These are phyloP conservation scores for Lenzites betulinus DNA, from an alignment of 768 basidiomycete genomes.

Conservation along the genomic window DNA sequence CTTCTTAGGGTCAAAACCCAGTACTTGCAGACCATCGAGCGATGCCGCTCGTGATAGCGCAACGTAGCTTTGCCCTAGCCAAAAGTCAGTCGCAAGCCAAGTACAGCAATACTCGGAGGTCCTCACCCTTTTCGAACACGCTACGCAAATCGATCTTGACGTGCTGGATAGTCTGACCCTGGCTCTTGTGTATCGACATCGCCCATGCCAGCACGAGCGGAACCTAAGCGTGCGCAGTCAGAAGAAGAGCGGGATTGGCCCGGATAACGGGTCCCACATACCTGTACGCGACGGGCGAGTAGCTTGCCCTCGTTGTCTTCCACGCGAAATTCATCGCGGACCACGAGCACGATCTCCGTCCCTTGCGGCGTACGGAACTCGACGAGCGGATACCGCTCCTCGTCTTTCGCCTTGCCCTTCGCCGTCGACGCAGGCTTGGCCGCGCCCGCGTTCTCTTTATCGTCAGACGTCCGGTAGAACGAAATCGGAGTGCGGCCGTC, in stretches of 20 bases:
- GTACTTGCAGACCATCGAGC: conserved; percentile 54
- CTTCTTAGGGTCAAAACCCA: conserved; percentile 55
- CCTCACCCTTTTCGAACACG: conserved; percentile 61
- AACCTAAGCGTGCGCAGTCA: conserved; percentile 40
- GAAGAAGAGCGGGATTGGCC: not conserved
- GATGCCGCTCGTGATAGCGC: conserved; percentile 55
- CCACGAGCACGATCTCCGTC: conserved; percentile 49
- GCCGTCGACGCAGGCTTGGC: conserved; percentile 18
- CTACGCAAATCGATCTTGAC: conserved; percentile 65
- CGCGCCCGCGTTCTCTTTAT: conserved; percentile 38
- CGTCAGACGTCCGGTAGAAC: conserved; percentile 10
- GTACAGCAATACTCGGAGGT: not conserved
- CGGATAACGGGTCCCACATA: conserved; percentile 7
- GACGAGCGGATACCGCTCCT: conserved; percentile 48
- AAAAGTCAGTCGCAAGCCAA: not conserved
- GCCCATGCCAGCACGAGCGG: conserved; percentile 80
- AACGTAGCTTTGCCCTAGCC: conserved; percentile 50
- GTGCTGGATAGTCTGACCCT: conserved; percentile 70
- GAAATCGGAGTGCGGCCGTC: conserved; percentile 36
- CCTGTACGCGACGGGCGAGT: conserved; percentile 49
- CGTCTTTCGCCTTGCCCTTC: conserved; percentile 38
- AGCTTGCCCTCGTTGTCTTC: conserved; percentile 54
- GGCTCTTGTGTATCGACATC: conserved; percentile 77
- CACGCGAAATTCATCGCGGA: conserved; percentile 54
- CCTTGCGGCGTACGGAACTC: conserved; percentile 46